These are phyloP conservation scores for Glaciozyma martinii DNA, from an alignment of 768 basidiomycete genomes.

Conservation along the genomic window DNA sequence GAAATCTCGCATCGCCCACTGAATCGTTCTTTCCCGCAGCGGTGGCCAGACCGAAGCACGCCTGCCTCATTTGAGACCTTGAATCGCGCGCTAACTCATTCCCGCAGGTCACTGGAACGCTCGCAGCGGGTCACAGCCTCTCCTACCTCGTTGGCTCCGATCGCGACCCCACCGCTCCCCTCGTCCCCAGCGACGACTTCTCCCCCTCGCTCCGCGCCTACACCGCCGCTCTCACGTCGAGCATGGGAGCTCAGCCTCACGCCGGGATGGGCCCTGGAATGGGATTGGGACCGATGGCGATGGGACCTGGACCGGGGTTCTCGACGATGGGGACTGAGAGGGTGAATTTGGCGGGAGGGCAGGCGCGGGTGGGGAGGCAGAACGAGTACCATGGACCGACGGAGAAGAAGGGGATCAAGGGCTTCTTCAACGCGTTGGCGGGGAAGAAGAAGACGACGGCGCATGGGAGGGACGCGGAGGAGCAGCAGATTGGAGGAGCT, in stretches of 20 bases:
- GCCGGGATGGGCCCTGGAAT: background rate
- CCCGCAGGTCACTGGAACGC: background rate
- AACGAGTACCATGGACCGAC: background rate
- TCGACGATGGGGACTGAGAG: background rate
- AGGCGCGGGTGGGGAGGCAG: background rate
- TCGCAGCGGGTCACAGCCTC: background rate
- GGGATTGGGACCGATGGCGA: background rate
- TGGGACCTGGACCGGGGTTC: background rate
- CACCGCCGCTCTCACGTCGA: background rate
- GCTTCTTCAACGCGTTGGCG: background rate
- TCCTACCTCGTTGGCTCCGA: background rate
- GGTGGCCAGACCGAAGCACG: constrained; percentile 1
- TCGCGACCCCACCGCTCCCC: background rate
- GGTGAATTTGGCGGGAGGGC: background rate
- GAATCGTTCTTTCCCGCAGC: background rate
- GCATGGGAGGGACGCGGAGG: background rate
- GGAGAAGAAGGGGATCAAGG: background rate
- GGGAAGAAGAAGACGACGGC: background rate
- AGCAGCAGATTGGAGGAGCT: background rate
- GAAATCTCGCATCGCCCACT: constrained; percentile 13
- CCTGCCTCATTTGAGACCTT: background rate
- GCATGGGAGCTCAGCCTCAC: background rate
- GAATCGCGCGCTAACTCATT: background rate
- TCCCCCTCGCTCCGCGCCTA: background rate
- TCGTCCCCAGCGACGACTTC: background rate